phyloP scores from a whole-genome alignment of 176 grass and related monocot genomes.

The Otatea glauca region DNA sequence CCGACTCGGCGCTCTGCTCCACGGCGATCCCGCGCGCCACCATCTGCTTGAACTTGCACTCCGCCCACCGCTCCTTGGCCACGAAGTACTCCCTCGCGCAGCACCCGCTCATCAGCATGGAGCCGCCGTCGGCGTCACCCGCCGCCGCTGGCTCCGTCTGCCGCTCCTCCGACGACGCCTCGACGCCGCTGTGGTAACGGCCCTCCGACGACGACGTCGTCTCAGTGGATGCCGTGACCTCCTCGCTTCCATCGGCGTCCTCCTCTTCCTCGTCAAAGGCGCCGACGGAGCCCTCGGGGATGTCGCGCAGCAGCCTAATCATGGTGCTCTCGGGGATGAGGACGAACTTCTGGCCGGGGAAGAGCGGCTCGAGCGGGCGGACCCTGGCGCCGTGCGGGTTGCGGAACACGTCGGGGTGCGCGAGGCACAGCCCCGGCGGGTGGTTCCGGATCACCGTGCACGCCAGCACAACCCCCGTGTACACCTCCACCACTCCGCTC shows the following conservation, averaged over 20 bases:
- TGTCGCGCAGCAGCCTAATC: conserved; percentile 33
- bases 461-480: conserved; percentile 53
- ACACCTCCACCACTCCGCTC: conserved; percentile 59
- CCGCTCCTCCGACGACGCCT: background rate
- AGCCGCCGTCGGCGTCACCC: background rate
- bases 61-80: conserved; percentile 40
- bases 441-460: conserved; percentile 56
- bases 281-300: conserved; percentile 36
- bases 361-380: conserved; percentile 42
- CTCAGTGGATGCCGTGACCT: background rate
- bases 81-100: conserved; percentile 44
- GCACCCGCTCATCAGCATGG: background rate
- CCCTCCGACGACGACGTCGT: background rate
- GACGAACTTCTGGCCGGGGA: conserved; percentile 66
- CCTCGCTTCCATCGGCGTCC: background rate
- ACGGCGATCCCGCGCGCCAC: conserved; percentile 25
- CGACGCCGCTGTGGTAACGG: background rate
- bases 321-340: conserved; percentile 54
- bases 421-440: conserved; percentile 62
- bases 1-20: background rate
- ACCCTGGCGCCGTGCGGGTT: conserved; percentile 57
- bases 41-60: conserved; percentile 29
- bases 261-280: background rate
- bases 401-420: conserved; percentile 60
- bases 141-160: background rate